phyloP scores from a whole-genome alignment of 2,329 filamentous ascomycete genomes.

The Botrytis pseudocinerea region DNA sequence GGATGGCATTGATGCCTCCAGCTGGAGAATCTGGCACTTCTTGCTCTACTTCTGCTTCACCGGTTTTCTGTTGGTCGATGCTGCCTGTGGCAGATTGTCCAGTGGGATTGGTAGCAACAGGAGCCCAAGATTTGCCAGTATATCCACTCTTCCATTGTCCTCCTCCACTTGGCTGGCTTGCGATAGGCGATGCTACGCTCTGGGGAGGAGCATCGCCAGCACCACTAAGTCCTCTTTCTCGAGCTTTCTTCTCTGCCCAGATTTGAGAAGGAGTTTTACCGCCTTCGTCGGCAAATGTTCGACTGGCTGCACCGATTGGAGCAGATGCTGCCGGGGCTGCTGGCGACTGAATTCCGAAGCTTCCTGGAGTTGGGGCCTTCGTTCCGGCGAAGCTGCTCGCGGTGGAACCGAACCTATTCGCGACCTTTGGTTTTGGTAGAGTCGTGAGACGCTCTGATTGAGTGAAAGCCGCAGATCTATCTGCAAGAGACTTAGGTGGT shows the following conservation, averaged over 20 bases:
- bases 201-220: slow-evolving; percentile 49
- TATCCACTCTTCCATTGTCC: slow-evolving; percentile 90
- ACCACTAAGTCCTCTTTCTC: slow-evolving; percentile 62
- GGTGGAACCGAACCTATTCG: slow-evolving; percentile 78
- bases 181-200: slow-evolving; percentile 54
- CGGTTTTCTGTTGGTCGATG: slow-evolving; percentile 62
- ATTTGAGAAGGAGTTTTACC: slow-evolving; percentile 96
- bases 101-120: slow-evolving; percentile 74
- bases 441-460: slow-evolving; percentile 79
- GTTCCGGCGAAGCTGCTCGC: slow-evolving; percentile 78
- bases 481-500: slow-evolving; percentile 65
- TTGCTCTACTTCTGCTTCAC: slow-evolving; percentile 50
- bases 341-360: slow-evolving; percentile 63
- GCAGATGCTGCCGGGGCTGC: slow-evolving; percentile 54
- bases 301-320: slow-evolving; percentile 77
- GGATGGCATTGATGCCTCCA: slow-evolving; percentile 70
- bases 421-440: slow-evolving; percentile 91
- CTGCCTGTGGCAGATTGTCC: slow-evolving; percentile 59
- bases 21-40: slow-evolving; percentile 55
- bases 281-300: slow-evolving; percentile 90
- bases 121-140: slow-evolving; percentile 82
- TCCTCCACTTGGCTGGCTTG: slow-evolving; percentile 70
- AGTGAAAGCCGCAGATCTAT: slow-evolving; percentile 73
- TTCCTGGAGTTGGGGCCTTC: slow-evolving; percentile 79
- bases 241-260: slow-evolving; percentile 97